Evolutionary conservation across 352 stramenopile species (phyloP).

Genomic region (Phytopythium delawarense): DNA sequence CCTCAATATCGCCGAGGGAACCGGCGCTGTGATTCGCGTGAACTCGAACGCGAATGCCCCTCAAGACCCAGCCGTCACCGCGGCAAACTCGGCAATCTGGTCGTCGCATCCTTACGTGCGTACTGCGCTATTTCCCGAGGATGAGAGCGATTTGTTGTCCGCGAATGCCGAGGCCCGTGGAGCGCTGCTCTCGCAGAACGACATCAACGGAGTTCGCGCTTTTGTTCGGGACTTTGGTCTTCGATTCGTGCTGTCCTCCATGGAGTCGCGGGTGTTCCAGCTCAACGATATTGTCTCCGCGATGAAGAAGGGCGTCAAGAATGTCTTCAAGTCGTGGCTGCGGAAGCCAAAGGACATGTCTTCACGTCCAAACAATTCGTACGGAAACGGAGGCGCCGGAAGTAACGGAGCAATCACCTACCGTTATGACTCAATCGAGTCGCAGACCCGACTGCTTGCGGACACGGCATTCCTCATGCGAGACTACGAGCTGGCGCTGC

Average conservation of each 20-base stretch:
- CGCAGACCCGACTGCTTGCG: conserved; percentile 83
- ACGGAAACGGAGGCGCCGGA: conserved; percentile 6
- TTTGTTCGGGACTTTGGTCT: conserved; percentile 81
- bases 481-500: conserved; percentile 86
- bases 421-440: conserved; percentile 84
- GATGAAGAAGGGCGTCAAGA: conserved; percentile 91
- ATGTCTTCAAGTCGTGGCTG: conserved; percentile 90
- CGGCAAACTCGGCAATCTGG: conserved; percentile 29
- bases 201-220: conserved; percentile 50
- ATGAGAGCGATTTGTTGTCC: conserved; percentile 2
- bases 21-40: conserved; percentile 55
- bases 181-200: conserved; percentile 56
- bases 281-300: conserved; percentile 87
- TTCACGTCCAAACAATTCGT: conserved; percentile 14
- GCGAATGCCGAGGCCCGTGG: conserved; percentile 20
- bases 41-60: conserved; percentile 37
- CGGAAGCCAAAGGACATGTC: conserved; percentile 82
- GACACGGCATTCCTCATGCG: conserved; percentile 89
- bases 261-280: conserved; percentile 82
- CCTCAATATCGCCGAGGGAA: conserved; percentile 45
- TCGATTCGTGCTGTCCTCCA: conserved; percentile 69
- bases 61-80: background rate
- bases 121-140: conserved; percentile 35
- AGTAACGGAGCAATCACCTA: conserved; percentile 43
- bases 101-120: conserved; percentile 62